phyloP scores from a whole-genome alignment of 306 rosid genomes.

The Canavalia gladiata region DNA sequence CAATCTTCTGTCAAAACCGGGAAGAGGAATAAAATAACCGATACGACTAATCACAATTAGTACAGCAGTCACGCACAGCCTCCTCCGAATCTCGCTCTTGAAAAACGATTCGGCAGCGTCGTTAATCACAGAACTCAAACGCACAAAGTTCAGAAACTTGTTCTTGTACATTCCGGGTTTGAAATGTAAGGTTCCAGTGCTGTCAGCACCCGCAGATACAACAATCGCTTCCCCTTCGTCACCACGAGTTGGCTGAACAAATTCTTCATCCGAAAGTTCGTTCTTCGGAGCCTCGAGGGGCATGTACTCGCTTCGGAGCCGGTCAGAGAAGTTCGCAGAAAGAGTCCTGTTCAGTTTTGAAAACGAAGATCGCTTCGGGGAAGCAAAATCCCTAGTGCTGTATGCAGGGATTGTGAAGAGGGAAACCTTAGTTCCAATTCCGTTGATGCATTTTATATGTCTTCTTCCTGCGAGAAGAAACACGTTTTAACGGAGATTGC shows the following conservation, averaged over 20 bases:
- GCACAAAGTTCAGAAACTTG: constrained; percentile 78
- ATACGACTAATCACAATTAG: constrained; percentile 87
- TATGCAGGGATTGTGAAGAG: constrained; percentile 38
- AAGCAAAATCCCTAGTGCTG: constrained; percentile 46
- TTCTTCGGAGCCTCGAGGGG: constrained; percentile 60
- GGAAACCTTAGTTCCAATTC: constrained; percentile 46
- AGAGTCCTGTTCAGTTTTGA: constrained; percentile 47
- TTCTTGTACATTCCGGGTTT: constrained; percentile 64
- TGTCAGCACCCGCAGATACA: constrained; percentile 35
- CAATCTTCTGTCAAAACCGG: constrained; percentile 96
- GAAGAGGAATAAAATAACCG: constrained; percentile 95
- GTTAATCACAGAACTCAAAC: constrained; percentile 78
- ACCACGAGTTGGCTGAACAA: constrained; percentile 39
- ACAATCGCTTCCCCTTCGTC: constrained; percentile 44
- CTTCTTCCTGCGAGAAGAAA: constrained; percentile 49
- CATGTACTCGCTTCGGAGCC: constrained; percentile 51
- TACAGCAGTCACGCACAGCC: constrained; percentile 86
- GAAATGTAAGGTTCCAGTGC: not conserved
- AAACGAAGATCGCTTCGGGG: constrained; percentile 49
- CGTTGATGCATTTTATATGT: constrained; percentile 46
- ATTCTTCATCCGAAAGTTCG: constrained; percentile 48
- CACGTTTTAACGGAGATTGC: not conserved
- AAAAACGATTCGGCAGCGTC: constrained; percentile 90
- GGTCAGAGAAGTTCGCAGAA: constrained; percentile 57
- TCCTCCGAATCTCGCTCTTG: constrained; percentile 91